Evolutionary conservation across 768 basidiomycete species (phyloP), one percentile per base, ranked within the genome.

Genomic region (Leccinum barrowsii): DNA sequence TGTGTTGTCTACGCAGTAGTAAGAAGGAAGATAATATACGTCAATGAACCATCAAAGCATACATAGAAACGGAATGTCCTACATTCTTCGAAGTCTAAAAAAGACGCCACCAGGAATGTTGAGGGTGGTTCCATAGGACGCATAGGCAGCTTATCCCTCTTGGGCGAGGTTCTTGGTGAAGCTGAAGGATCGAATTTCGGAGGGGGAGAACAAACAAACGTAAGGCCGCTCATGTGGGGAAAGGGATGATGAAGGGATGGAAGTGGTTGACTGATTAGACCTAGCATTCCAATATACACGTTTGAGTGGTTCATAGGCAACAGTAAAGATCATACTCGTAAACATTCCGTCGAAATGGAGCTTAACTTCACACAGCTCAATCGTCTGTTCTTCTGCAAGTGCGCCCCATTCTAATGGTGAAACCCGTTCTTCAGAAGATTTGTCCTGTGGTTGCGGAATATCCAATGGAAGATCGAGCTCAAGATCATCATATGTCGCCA

Each of bases 1-100:
- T 6, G 73, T 59, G 34, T 57, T 64, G 55, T 77, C 79, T 75
- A 49, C 11, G 76, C 79, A 49, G 70, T 3, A 78, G 78, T 12
- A 76, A 71, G 15, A 65, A 59, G 60, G 76, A 78, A 78, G 50
- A 57, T 42, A 15, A 50, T 28, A 30, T 22, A 56, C 55, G 44
- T 59, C 28, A 56, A 44, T 34, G 10, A 32, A 24, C 26, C 22
- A 11, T 50, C 32, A 15, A 48, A 50, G 37, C 17, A 28, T 32
- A 12, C 22, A 30, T 47, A 26, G 5, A 55, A 54, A 19, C 57
- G 50, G 26, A 34, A 55, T 37, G 35, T 60, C 82, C 61, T 69
- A 89, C 88, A 86, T 59, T 85, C 80, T 50, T 78, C 79, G 50
- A 85, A 84, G 58, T 89, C 80, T n/a, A 86, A 69, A 59, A 78